Conservation (phyloP, 768 basidiomycete genomes). For the Gautieria morchelliformis region DNA sequence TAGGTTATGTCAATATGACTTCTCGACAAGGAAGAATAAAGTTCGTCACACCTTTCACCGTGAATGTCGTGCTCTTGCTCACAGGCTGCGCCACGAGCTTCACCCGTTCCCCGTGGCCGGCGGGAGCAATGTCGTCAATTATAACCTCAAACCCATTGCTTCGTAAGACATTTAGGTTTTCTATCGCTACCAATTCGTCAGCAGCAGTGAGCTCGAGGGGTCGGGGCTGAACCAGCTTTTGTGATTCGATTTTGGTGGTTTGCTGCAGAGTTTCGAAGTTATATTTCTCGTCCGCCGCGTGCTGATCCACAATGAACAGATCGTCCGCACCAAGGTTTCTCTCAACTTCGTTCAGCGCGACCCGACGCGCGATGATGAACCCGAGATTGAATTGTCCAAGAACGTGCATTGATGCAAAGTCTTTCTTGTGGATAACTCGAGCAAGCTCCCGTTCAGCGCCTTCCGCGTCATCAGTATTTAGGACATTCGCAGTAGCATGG, state of each 20-base stretch:
- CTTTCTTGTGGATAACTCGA: slow-evolving; percentile 76
- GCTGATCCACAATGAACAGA: slow-evolving; percentile 94
- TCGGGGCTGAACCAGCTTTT: slow-evolving; percentile 68
- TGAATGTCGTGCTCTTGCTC: slow-evolving; percentile 86
- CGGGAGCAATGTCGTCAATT: slow-evolving; percentile 37
- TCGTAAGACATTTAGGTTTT: slow-evolving; percentile 75
- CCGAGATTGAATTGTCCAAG: slow-evolving; percentile 95
- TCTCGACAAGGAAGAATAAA: neutral
- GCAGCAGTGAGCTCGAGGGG: slow-evolving; percentile 76
- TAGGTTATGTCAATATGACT: neutral
- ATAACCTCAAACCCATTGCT: slow-evolving; percentile 87
- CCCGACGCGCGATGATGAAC: slow-evolving; percentile 79
- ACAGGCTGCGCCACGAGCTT: slow-evolving; percentile 76
- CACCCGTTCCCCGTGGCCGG: slow-evolving; percentile 34
- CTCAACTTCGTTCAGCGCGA: slow-evolving; percentile 17
- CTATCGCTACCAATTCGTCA: slow-evolving; percentile 80
- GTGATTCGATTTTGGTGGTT: slow-evolving; percentile 83
- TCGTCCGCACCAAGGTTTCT: slow-evolving; percentile 45
- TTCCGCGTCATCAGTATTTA: slow-evolving; percentile 37
- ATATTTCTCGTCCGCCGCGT: slow-evolving; percentile 97
- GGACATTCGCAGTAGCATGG: slow-evolving; percentile 10
- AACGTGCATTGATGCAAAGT: slow-evolving; percentile 77
- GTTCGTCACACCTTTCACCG: slow-evolving; percentile 58
- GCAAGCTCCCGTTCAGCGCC: slow-evolving; percentile 61
- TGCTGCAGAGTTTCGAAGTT: slow-evolving; percentile 93